Base-by-base conservation (phyloP, 176 grass and related monocot species). In the Raddia distichophylla region DNA sequence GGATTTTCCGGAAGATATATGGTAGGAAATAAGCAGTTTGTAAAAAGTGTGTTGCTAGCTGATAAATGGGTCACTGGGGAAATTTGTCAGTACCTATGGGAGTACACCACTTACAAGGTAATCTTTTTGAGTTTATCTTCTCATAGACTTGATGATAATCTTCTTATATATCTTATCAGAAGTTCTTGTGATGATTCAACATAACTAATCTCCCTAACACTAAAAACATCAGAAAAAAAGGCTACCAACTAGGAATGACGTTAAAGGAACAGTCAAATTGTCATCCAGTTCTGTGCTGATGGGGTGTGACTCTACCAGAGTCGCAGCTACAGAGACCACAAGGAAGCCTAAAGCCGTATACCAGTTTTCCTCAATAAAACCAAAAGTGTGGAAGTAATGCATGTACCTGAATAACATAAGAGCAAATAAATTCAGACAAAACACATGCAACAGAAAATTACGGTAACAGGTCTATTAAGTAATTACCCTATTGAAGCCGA, bases 331-430 rank as follows among this genome's bases (percentile, higher is more conserved):
- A 33, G 92, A 98, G 12, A 87, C 78, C 80, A 86, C 34, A 60
- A 93, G 88, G 88, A 98, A 95, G 57, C 86, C 64, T 20, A 95
- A 82, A 79, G 60, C 74, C 89, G 74, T 83, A 19, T 59, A 60
- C 95, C 92, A 93, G 67, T 44, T 95, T 75, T 95, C 88, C 82
- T 93, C 88, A 6, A 98, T 84, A 43, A 95, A 87, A 45, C 92
- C 95, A 60, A 98, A 98, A 48, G 71, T 69, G 71, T 93, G 90
- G 86, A 86, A 93, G 82, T 95, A 95, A 75, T 95, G 92, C 92
- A 98, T 89, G 87, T 91, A 98, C 90, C 95, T 98, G 84, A 69
- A 82, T 37, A 75, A 67, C 67, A 83, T 20, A 55, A 59, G 14
- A 43, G 9, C 5, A 5, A 48, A 49, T 42, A 14, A 14, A 10